phyloP scores from a whole-genome alignment of 805 yeast species.

The Pichia manshurica region DNA sequence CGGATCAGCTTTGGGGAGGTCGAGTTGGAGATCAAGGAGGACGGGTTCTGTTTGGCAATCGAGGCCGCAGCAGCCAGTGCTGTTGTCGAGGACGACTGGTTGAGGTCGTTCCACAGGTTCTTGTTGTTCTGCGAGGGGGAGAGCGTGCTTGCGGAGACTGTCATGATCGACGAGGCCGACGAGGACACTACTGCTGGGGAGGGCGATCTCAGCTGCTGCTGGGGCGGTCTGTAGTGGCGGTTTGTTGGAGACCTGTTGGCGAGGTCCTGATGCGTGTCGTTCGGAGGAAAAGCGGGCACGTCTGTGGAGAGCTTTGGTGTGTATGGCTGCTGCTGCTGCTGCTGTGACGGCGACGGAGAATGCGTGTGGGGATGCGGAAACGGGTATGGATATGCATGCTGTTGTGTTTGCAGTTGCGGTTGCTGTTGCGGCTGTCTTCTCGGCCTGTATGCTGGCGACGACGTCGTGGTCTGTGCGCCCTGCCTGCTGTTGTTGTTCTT shows the following conservation, averaged over 20 bases:
- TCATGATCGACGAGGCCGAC: not conserved
- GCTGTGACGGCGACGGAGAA: too few relatives aligned
- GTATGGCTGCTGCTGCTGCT: too few relatives aligned
- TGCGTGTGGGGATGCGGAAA: too few relatives aligned
- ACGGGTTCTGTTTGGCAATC: slow-evolving; percentile 31
- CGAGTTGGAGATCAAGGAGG: slow-evolving; percentile 21
- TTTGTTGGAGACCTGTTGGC: not conserved
- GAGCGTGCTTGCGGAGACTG: not conserved
- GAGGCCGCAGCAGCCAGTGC: slow-evolving; percentile 33
- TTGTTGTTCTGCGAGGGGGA: not conserved
- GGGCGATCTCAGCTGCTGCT: not conserved
- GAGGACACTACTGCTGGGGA: too few relatives aligned
- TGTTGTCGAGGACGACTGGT: slow-evolving; percentile 25
- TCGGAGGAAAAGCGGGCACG: too few relatives aligned
- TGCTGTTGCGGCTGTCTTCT: too few relatives aligned
- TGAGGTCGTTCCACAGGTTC: slow-evolving; percentile 27
- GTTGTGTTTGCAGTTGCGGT: too few relatives aligned
- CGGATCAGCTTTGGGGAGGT: slow-evolving; percentile 3
- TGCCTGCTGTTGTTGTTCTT: not conserved
- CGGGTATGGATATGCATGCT: too few relatives aligned
- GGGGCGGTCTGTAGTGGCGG: not conserved
- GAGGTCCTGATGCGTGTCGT: too few relatives aligned
- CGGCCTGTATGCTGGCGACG: too few relatives aligned
- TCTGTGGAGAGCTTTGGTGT: too few relatives aligned
- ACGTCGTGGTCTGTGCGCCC: too few relatives aligned